phyloP scores from a whole-genome alignment of 345 rosid species.

The Arabis alpina region DNA sequence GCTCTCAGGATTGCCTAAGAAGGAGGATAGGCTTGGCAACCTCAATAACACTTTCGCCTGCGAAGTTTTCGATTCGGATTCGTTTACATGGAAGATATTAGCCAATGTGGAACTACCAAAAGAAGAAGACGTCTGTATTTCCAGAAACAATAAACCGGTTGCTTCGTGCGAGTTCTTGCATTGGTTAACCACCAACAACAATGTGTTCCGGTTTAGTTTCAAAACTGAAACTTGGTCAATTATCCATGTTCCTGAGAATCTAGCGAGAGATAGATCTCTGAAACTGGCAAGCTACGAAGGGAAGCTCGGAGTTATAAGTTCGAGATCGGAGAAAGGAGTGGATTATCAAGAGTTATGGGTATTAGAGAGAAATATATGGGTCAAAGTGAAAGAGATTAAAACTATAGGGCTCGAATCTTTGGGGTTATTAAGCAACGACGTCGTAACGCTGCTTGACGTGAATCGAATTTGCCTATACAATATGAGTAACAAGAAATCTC shows the following conservation, averaged over 20 bases:
- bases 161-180: slow-evolving; percentile 18
- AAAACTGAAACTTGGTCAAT: slow-evolving; percentile 27
- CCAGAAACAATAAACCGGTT: background rate
- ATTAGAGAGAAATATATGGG: background rate
- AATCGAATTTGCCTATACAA: background rate
- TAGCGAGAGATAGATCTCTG: background rate
- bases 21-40: background rate
- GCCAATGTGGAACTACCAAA: background rate
- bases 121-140: background rate
- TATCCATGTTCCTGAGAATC: background rate
- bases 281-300: slow-evolving; percentile 12
- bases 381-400: background rate
- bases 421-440: slow-evolving; percentile 4
- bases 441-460: background rate
- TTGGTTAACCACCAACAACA: slow-evolving; percentile 1
- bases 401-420: background rate
- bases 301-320: background rate
- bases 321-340: background rate
- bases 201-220: slow-evolving; percentile 29
- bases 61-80: slow-evolving; percentile 32
- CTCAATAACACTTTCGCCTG: background rate
- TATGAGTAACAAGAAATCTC: background rate
- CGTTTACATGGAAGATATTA: slow-evolving; percentile 18
- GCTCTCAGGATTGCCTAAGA: background rate
- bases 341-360: slow-evolving; percentile 6